Evolutionary conservation across 805 yeast species (phyloP), one percentile per base, ranked within the genome.

Genomic region (Metahyphopichia silvanorum): DNA sequence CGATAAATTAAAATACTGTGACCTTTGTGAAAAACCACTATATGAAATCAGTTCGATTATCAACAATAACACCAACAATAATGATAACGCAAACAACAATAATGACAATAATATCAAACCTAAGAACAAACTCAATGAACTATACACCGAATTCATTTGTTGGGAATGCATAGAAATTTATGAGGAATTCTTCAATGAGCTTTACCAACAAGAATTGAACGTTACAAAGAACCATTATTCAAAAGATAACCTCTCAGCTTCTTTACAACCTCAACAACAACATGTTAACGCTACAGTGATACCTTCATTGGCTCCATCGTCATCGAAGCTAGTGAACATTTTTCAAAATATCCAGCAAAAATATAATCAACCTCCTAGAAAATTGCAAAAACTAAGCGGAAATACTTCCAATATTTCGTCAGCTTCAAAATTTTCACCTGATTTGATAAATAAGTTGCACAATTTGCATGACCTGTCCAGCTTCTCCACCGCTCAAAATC

Each of bases 21-120:
- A 79, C n/a, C 60, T 82, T 9, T 82, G 91, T 53, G 86, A 80
- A 23, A 73, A 70, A 33, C 85, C 87, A 11, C 51, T 82, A 18
- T 82, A 81, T 51, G 87, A 82, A 37, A 52, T 67, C 43, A 79
- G 53, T 60, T 82, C 63, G 9, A 44, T 60, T 13, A 49, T 63
- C 32, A 51, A 53, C 33, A 50, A 41, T 38, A 25, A 25, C 12
- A 25, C 18, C 27, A 20, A 20, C 10, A 8, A 7, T 7, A 20
- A 20, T 20, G 10, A 7, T 10, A 20, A 20, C 10, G 7, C 21
- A 10, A 20, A 10, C 10, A 20, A 20, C 9, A 20, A 20, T 20
- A 20, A 20, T 20, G 10, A 20, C 10, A 4, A 14, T 7, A 25
- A 25, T 14, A 16, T 14, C 16, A 9, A 16, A 8, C 12, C 30